phyloP scores from a whole-genome alignment of 2,329 filamentous ascomycete genomes.

The Colletotrichum tamarilloi region DNA sequence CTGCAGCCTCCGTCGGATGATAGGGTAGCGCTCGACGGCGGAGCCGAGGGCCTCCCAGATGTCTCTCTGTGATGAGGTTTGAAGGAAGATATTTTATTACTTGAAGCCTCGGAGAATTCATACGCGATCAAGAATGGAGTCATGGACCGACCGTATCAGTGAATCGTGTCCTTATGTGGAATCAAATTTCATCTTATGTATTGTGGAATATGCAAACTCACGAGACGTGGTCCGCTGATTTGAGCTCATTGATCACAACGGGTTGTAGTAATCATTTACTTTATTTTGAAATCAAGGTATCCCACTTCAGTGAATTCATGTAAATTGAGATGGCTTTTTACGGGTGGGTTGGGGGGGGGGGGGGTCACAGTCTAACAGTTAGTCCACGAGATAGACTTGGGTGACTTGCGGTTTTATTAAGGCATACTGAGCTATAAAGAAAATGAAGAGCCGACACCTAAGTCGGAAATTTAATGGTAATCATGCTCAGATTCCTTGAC shows the following conservation, averaged over 20 bases:
- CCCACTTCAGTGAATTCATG: no score
- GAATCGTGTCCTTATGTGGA: neutral
- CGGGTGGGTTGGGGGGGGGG: fast-evolving
- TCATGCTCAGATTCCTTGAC: no score
- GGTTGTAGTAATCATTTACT: no score
- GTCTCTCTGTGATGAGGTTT: neutral
- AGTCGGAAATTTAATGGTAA: no score
- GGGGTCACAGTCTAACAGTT: no score
- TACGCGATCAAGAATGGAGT: neutral
- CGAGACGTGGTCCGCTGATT: no score
- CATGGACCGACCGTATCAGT: neutral
- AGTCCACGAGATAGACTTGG: no score
- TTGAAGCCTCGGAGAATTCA: neutral
- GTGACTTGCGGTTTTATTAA: fast-evolving
- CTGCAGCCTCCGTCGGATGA: neutral
- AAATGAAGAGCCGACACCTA: no score
- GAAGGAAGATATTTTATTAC: neutral
- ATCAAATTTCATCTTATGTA: neutral
- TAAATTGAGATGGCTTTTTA: no score
- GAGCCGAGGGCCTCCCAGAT: neutral
- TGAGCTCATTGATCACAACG: no score
- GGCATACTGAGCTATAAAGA: no score
- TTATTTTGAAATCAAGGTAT: no score
- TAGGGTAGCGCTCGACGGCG: neutral
- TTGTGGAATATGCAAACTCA: neutral